phyloP scores from a whole-genome alignment of 148 eudicot species.

The Spergularia bocconei region DNA sequence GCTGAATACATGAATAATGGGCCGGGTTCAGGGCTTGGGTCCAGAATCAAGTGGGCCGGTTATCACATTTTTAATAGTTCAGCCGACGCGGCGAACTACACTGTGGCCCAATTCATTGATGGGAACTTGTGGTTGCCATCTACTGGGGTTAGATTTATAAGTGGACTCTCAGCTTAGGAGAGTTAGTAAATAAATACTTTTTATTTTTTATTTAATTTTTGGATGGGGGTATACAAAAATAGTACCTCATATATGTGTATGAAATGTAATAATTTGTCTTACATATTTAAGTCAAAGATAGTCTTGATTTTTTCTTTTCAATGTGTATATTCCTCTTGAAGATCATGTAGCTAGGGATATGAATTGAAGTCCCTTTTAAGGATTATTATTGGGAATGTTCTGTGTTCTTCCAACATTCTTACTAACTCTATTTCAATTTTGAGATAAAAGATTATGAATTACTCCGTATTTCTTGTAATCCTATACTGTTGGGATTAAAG shows the following conservation, averaged over 20 bases:
- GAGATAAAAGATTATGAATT: no score
- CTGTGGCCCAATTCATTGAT: slow-evolving; percentile 63
- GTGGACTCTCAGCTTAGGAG: slow-evolving; percentile 26
- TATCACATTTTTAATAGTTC: slow-evolving; percentile 51
- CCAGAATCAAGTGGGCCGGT: slow-evolving; percentile 73
- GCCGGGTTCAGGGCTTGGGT: slow-evolving; percentile 54
- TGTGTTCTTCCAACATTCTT: no score
- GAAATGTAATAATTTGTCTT: background rate
- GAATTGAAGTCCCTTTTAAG: no score
- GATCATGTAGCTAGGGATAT: no score
- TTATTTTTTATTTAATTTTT: slow-evolving; percentile 3
- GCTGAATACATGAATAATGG: slow-evolving; percentile 74
- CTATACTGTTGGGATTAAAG: no score
- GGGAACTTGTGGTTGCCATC: slow-evolving; percentile 83
- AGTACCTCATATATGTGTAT: background rate
- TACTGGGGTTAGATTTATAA: slow-evolving; percentile 37
- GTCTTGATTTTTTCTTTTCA: background rate
- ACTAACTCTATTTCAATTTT: no score
- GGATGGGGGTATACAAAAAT: slow-evolving; percentile 4
- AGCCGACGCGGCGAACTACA: slow-evolving; percentile 46
- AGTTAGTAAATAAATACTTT: slow-evolving; percentile 3
- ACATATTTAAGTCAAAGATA: background rate
- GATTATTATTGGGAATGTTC: no score
- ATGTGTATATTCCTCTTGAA: no score
- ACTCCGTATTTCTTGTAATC: no score